Conservation (phyloP, 495 filamentous ascomycete species). For the Umbilicaria muhlenbergii region DNA sequence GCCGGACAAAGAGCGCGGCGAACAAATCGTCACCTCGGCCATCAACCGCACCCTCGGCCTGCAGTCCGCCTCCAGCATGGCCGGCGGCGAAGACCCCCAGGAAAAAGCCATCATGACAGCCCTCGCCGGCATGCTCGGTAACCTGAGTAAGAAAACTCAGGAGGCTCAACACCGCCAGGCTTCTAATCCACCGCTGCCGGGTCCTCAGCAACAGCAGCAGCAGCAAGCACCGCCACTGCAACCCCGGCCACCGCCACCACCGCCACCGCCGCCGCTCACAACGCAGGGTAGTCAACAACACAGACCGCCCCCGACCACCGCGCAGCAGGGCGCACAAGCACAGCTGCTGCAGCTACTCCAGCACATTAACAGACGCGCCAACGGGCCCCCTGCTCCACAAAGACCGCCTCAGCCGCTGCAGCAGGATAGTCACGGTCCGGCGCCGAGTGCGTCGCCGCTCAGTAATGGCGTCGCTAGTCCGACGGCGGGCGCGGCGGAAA, state of each 20-base stretch:
- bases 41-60: conserved; percentile 14
- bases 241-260: conserved; percentile 15
- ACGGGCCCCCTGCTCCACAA: too few species aligned
- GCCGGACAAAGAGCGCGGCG: conserved; percentile 4
- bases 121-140: conserved; percentile 3
- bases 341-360: too few species aligned
- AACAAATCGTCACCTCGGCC: conserved; percentile 10
- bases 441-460: too few species aligned
- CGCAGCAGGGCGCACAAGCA: too few species aligned
- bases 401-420: too few species aligned
- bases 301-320: conserved; percentile 5
- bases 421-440: too few species aligned
- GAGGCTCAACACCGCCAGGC: conserved; percentile 14
- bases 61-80: conserved; percentile 26
- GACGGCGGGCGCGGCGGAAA: too few species aligned
- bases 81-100: conserved; percentile 8
- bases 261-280: conserved; percentile 12
- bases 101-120: conserved; percentile 7
- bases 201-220: conserved; percentile 17
- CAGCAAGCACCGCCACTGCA: conserved; percentile 18
- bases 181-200: conserved; percentile 23
- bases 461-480: too few species aligned
- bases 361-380: too few species aligned
- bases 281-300: conserved; percentile 13
- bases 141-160: conserved; percentile 2